Evolutionary conservation across 108 stramenopile genomes (phyloP).

Genomic region (Heterococcus sp.): DNA sequence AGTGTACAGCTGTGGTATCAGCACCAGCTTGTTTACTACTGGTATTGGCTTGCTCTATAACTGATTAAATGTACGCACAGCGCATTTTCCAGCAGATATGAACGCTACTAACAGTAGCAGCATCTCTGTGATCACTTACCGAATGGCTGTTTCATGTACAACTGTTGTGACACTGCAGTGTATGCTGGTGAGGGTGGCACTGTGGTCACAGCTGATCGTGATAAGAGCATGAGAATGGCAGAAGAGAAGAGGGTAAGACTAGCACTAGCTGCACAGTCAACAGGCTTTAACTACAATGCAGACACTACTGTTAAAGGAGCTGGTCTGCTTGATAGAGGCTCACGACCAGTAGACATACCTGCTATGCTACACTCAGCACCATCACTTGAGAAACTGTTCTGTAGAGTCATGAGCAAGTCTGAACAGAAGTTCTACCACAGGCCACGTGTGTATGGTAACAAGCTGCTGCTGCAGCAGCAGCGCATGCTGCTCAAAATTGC

Average conservation of each 20-base stretch:
- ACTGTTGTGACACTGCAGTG: not conserved
- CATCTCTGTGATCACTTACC: not conserved
- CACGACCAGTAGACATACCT: not conserved
- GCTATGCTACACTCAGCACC: not conserved
- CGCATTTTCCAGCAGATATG: no score
- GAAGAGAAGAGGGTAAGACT: slow-evolving; percentile 17
- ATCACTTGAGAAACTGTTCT: not conserved
- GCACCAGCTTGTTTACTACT: not conserved
- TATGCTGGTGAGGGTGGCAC: not conserved
- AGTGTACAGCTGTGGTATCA: not conserved
- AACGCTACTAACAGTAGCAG: not conserved
- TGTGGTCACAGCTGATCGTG: slow-evolving; percentile 7
- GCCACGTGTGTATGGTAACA: not conserved
- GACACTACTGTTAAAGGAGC: slow-evolving; percentile 14
- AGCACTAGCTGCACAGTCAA: slow-evolving; percentile 7
- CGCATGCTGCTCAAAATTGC: not conserved
- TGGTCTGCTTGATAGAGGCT: slow-evolving; percentile 12
- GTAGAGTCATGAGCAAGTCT: not conserved
- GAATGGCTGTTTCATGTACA: not conserved
- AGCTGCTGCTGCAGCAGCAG: not conserved
- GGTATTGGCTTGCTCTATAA: not conserved
- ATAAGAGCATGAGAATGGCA: slow-evolving; percentile 22
- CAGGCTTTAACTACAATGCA: slow-evolving; percentile 32
- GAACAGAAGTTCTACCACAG: not conserved
- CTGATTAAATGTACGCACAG: not conserved